Base-by-base conservation (phyloP, 208 protist genomes). In the Paratrypanosoma confusum region DNA sequence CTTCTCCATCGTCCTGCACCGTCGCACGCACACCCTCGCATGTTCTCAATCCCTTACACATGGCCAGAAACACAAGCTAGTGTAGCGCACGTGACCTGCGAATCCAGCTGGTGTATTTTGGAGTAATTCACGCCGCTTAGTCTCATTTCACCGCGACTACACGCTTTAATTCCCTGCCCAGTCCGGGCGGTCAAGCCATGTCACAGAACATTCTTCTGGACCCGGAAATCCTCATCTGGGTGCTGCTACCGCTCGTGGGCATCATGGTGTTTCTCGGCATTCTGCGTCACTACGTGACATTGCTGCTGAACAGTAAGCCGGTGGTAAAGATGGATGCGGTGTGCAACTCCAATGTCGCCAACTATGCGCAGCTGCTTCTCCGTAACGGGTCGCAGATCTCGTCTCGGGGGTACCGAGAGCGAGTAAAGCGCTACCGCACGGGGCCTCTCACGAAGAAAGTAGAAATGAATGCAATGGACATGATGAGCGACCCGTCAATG, bases 171-270 rank as follows among this genome's bases (percentile, higher is more conserved):
- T 40, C 18, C n/a, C n/a, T 40, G 14, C 8, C 13, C 18, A 16
- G 36, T 40, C 36, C 36, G 11, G 13, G 11, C 13, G 13, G 36
- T 40, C 14, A 23, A 33, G 51, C 24, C 27, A 85, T 81, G 73
- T 37, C 59, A 25, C 73, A 84, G 49, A 83, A 77, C 38, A 90
- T 93, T 50, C 48, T 96, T 11, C 54, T 98, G 37, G 95, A 98
- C 58, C 71, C 83, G 13, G 74, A 56, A 24, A 98, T 98, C 42
- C 67, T 90, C 29, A 83, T 95, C 53, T 98, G 93, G 95, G 95
- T 97, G 55, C 67, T 98, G 7, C 68, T 98, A 25, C 93, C 95
- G 21, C 90, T 98, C 50, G 66, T 95, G 26, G 55, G 85, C 36
- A 85, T 97, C 39, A 90, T 96, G 31, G 76, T 98, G 32, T 74